These are phyloP conservation scores for Aphanocladium album DNA, from an alignment of 2,329 filamentous ascomycete genomes.

Conservation along the genomic window DNA sequence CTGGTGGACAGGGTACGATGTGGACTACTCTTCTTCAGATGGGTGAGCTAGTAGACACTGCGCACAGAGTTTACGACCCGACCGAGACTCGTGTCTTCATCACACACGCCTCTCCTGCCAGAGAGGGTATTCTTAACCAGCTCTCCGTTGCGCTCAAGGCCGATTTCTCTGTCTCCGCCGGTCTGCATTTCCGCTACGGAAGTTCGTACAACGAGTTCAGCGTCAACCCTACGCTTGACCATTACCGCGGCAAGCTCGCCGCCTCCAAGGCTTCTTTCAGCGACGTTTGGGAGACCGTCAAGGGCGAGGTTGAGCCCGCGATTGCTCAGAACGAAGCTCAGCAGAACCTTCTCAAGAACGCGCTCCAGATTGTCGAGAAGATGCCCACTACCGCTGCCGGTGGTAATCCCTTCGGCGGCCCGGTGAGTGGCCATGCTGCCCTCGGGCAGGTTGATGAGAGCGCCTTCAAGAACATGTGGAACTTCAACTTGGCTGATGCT, in stretches of 20 bases:
- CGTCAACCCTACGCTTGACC: constrained; percentile 94
- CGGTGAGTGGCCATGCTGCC: constrained; percentile 62
- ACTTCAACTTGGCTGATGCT: constrained; percentile 96
- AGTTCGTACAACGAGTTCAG: constrained; percentile 99
- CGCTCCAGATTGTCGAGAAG: constrained; percentile 90
- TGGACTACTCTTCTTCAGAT: constrained; percentile 98
- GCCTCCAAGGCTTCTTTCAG: constrained; percentile 98
- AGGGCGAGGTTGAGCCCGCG: constrained; percentile 88
- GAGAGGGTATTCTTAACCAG: constrained; percentile 95
- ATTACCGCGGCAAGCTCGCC: constrained; percentile 96
- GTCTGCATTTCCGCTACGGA: constrained; percentile 96
- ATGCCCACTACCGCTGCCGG: constrained; percentile 95
- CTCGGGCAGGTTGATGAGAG: constrained; percentile 95
- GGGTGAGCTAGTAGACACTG: constrained; percentile 95
- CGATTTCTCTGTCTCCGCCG: constrained; percentile 96
- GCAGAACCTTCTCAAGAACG: constrained; percentile 85
- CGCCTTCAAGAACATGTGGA: constrained; percentile 99
- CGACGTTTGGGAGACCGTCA: constrained; percentile 99
- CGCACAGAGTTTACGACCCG: constrained; percentile 95
- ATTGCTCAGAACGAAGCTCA: constrained; percentile 92
- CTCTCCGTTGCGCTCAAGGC: constrained; percentile 95
- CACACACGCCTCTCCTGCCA: constrained; percentile 92
- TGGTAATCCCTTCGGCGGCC: constrained; percentile 93
- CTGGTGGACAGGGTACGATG: constrained; percentile 97
- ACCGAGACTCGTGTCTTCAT: constrained; percentile 96